phyloP scores from a whole-genome alignment of 805 yeast species.

The Saccharomyces paradoxus region DNA sequence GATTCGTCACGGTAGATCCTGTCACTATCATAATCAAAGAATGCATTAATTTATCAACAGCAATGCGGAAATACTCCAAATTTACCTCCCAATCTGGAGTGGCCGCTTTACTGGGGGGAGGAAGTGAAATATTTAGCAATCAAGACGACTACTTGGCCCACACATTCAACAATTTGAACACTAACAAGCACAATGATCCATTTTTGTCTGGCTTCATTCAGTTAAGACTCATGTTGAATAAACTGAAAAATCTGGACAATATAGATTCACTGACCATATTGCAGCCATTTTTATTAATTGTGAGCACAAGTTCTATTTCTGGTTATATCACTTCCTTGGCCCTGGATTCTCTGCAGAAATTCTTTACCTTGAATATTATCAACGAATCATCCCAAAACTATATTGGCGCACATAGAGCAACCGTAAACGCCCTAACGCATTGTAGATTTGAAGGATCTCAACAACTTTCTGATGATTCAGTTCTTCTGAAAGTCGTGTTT shows the following conservation, averaged over 20 bases:
- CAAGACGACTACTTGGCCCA: constrained; percentile 33
- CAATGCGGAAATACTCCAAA: constrained; percentile 80
- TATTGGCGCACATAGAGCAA: constrained; percentile 42
- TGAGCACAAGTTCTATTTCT: constrained; percentile 76
- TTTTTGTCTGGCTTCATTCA: constrained; percentile 73
- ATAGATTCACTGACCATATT: constrained; percentile 67
- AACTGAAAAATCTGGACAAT: constrained; percentile 40
- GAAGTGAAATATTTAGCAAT: constrained; percentile 43
- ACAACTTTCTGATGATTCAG: constrained; percentile 86
- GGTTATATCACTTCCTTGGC: constrained; percentile 82
- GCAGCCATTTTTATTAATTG: constrained; percentile 79
- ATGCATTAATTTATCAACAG: constrained; percentile 76
- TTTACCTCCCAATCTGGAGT: constrained; percentile 58
- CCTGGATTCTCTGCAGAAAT: constrained; percentile 62
- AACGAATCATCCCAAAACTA: constrained; percentile 49
- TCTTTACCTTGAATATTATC: constrained; percentile 65
- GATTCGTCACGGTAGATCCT: constrained; percentile 50
- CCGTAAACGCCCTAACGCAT: constrained; percentile 63
- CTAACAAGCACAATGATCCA: constrained; percentile 38
- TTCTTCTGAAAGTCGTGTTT: constrained; percentile 71
- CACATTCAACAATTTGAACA: constrained; percentile 28
- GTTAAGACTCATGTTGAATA: constrained; percentile 61
- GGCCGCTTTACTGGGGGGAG: constrained; percentile 78
- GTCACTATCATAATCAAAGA: constrained; percentile 80
- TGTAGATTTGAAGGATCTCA: constrained; percentile 95